phyloP scores from a whole-genome alignment of 768 basidiomycete species.

The Gautieria morchelliformis region DNA sequence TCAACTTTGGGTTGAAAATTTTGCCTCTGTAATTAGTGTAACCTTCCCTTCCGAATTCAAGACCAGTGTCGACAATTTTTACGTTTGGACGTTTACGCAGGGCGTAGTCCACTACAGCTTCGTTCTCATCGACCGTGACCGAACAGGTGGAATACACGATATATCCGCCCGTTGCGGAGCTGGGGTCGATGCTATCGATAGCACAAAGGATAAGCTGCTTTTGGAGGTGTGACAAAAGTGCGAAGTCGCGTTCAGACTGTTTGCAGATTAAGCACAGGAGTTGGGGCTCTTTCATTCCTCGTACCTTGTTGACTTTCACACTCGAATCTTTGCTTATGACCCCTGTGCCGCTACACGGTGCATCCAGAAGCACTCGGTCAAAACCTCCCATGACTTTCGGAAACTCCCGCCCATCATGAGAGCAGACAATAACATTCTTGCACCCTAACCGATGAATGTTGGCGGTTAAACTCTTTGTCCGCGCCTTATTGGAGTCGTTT shows the following conservation, averaged over 20 bases:
- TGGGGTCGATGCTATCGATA: slow-evolving; percentile 87
- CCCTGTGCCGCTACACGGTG: slow-evolving; percentile 96
- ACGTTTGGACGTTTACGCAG: slow-evolving; percentile 89
- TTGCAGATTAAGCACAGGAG: background rate
- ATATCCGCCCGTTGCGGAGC: slow-evolving; percentile 86
- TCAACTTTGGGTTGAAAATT: slow-evolving; percentile 69
- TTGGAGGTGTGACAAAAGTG: slow-evolving; percentile 91
- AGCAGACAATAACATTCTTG: slow-evolving; percentile 95
- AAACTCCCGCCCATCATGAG: slow-evolving; percentile 95
- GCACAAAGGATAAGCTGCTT: slow-evolving; percentile 98
- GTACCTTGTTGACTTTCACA: slow-evolving; percentile 96
- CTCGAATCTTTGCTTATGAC: slow-evolving; percentile 97
- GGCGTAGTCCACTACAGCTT: slow-evolving; percentile 96
- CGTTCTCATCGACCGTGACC: slow-evolving; percentile 97
- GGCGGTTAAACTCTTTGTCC: slow-evolving; percentile 93
- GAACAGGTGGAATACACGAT: slow-evolving; percentile 98
- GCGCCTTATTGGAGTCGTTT: slow-evolving; percentile 89
- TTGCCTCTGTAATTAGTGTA: slow-evolving; percentile 89
- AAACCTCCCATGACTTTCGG: slow-evolving; percentile 99
- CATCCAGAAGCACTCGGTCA: slow-evolving; percentile 92
- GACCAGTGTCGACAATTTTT: slow-evolving; percentile 84
- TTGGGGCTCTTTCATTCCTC: slow-evolving; percentile 11
- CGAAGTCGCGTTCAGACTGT: slow-evolving; percentile 92
- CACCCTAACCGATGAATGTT: slow-evolving; percentile 96
- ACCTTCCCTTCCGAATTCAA: slow-evolving; percentile 89